phyloP scores from a whole-genome alignment of 805 yeast genomes.

The Yamadazyma laniorum region DNA sequence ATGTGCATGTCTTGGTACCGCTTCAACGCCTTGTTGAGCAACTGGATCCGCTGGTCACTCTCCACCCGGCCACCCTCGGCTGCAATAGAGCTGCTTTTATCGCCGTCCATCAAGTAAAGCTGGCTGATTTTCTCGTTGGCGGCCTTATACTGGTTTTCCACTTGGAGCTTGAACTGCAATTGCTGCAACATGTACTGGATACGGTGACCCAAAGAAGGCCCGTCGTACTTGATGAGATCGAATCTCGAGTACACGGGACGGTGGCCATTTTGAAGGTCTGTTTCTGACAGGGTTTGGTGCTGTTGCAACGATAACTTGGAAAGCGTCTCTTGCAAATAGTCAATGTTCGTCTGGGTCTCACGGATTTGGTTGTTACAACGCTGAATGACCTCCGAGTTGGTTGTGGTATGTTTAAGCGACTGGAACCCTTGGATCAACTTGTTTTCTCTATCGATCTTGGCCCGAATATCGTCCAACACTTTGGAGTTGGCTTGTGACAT shows the following conservation, averaged over 20 bases:
- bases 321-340: constrained; percentile 78
- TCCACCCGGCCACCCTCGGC: constrained; percentile 88
- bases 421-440: constrained; percentile 88
- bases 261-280: constrained; percentile 27
- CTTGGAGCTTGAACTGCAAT: constrained; percentile 88
- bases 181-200: constrained; percentile 95
- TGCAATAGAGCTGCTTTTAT: constrained; percentile 75
- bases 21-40: constrained; percentile 78
- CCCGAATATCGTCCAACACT: constrained; percentile 63
- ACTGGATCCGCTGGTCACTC: constrained; percentile 78
- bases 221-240: constrained; percentile 86
- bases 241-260: constrained; percentile 59
- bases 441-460: constrained; percentile 83
- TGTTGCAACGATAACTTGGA: constrained; percentile 49
- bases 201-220: constrained; percentile 91
- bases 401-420: constrained; percentile 72
- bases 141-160: constrained; percentile 88
- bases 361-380: constrained; percentile 86
- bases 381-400: constrained; percentile 80
- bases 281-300: constrained; percentile 5
- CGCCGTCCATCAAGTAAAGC: constrained; percentile 88
- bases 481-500: constrained; percentile 9
- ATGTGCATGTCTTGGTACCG: constrained; percentile 89
- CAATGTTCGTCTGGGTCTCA: constrained; percentile 89
- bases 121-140: constrained; percentile 89